Evolutionary conservation across 805 yeast genomes (phyloP), one percentile per base, ranked within the genome.

Genomic region (Kluyveromyces aestuarii): DNA sequence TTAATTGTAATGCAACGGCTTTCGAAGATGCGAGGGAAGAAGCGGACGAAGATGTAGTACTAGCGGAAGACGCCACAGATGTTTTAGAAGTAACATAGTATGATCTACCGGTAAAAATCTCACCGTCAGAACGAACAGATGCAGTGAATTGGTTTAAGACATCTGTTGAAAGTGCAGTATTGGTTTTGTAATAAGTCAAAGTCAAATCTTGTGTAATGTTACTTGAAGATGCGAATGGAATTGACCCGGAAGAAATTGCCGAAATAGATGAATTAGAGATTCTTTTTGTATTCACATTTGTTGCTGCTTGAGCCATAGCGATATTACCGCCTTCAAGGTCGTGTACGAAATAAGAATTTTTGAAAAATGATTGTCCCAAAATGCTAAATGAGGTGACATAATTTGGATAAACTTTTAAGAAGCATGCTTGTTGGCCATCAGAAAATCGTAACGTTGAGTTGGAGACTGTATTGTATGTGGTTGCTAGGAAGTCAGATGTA

Each of bases 361-460:
- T 69, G 43, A 84, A 52, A 55, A 84, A 78, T 4, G 84, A 72
- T 7, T 77, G 66, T 2, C 91, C 93, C 39, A 85, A 61, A 2
- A 77, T 57, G 9, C 76, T 71, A 57, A 67, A 79, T 1, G 87
- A 86, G 5, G 69, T 52, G 10, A 55, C 50, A 2, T 68, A 58
- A 44, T 73, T 71, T 1, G 87, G 84, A 21, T 72, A 62, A 38
- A 84, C 58, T 16, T 71, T 69, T 39, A 84, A 63, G 43, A 60
- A 68, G 60, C 93, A 85, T 1, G 87, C 89, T 7, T 56, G 50
- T 27, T 67, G 68, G 13, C 87, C 87, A 52, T 72, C 69, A 37
- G 76, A 65, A 56, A 81, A 82, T 9, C 64, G 69, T 41, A 81
- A 69, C 13, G 61, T 44, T 1, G 63, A 63, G 45, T 71, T 74